Conservation (phyloP, 2,329 filamentous ascomycete genomes). For the Periconia sp. region DNA sequence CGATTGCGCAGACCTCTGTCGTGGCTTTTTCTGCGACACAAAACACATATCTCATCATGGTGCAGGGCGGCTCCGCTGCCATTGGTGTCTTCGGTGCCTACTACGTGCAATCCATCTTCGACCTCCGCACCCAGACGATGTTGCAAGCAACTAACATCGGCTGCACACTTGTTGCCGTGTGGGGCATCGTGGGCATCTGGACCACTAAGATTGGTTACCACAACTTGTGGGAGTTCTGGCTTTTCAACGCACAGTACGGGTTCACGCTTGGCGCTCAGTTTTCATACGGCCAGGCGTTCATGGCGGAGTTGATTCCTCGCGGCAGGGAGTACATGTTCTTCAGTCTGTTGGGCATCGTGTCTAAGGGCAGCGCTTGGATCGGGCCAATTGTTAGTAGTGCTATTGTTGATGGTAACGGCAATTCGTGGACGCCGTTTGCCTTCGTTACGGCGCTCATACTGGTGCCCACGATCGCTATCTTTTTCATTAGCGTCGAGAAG, state of each 20-base stretch:
- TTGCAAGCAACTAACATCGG: conserved; percentile 65
- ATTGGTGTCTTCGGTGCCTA: conserved; percentile 65
- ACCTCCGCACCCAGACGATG: conserved; percentile 67
- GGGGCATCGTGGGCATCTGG: conserved; percentile 63
- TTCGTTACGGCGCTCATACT: conserved; percentile 52
- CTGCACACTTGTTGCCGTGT: conserved; percentile 62
- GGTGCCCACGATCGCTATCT: conserved; percentile 21
- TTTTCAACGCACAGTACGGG: conserved; percentile 59
- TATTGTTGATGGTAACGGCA: conserved; percentile 64
- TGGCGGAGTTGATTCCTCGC: conserved; percentile 67
- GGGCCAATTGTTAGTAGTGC: conserved; percentile 69
- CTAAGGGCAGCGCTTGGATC: conserved; percentile 69
- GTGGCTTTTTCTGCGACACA: conserved; percentile 67
- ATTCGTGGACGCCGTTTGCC: conserved; percentile 66
- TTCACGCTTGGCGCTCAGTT: conserved; percentile 71
- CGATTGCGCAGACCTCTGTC: conserved; percentile 65
- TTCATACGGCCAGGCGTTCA: conserved; percentile 71
- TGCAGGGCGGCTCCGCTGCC: conserved; percentile 65
- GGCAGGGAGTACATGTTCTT: conserved; percentile 74
- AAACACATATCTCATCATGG: conserved; percentile 66
- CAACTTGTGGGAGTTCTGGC: conserved; percentile 56
- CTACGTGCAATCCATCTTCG: conserved; percentile 61
- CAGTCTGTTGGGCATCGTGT: conserved; percentile 67
- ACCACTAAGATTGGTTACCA: conserved; percentile 57
- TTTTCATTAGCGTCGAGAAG: conserved; percentile 21